Evolutionary conservation across 2,329 filamentous ascomycete species (phyloP), one percentile per base, ranked within the genome.

Genomic region (Hypoxylon sp.): DNA sequence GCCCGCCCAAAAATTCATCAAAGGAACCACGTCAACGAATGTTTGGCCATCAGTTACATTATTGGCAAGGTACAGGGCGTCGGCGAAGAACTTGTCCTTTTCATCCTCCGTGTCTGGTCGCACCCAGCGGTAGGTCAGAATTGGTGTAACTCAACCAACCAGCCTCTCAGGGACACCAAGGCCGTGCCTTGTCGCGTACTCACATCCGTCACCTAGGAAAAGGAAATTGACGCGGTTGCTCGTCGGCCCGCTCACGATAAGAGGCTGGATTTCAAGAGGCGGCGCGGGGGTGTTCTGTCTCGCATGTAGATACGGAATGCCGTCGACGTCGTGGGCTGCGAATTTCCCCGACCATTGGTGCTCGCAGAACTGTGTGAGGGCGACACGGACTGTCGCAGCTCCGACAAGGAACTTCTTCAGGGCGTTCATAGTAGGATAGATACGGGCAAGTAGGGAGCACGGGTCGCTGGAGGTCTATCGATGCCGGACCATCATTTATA

Each of bases 191-290:
- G 47, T 49, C 6, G 20, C 19, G 56, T 30, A 69, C 68, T 1
- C 64, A 75, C 73, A 75, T 63, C 73, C 72, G 60, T 75, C 72
- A 15, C 73, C 69, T 46, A 75, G 73, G 65, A 75, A 75, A 17
- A 74, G 73, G 39, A 75, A 69, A 52, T 75, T 72, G 48, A 75
- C 59, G 19, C 73, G 71, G 52, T 74, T 75, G 34, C 58, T 66
- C 5, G 72, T 73, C 1, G 70, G 71, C 11, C 73, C 73, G 41
- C 68, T 75, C n/a, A 74, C 69, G 41, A 74, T 75, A 51, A 75
- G 71, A 19, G 73, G 72, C 37, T 65, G 68, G 41, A 75, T 75
- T 10, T 75, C 73, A 10, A 75, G 70, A 43, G 72, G 71, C 8
- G 73, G 73, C 15, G 72, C 65, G 19, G 64, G 56, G 19, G 65